phyloP scores from a whole-genome alignment of 768 basidiomycete genomes.

The Pleurotus tuoliensis region DNA sequence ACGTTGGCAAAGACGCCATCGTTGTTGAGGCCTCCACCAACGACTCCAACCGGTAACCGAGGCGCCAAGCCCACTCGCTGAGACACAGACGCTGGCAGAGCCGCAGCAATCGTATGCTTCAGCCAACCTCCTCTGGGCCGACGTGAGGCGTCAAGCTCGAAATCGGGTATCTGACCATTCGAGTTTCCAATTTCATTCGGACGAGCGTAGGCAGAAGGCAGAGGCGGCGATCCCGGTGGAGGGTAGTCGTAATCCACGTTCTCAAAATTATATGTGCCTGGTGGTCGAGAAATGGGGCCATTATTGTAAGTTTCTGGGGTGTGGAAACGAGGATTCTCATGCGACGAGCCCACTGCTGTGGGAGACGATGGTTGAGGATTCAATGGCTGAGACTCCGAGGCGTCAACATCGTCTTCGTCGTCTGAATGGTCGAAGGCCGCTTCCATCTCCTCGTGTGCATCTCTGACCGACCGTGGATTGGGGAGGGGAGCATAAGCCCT shows the following conservation, averaged over 20 bases:
- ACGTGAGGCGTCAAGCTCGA: constrained; percentile 26
- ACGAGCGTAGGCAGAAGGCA: constrained; percentile 55
- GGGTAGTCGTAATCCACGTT: constrained; percentile 75
- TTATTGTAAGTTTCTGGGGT: not conserved
- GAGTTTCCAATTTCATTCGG: constrained; percentile 74
- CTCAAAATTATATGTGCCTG: constrained; percentile 74
- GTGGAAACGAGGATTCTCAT: not conserved
- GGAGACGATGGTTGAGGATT: constrained; percentile 37
- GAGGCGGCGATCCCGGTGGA: constrained; percentile 80
- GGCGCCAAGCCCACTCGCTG: constrained; percentile 42
- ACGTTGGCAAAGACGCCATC: constrained; percentile 96
- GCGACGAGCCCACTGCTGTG: constrained; percentile 13
- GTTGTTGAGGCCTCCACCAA: constrained; percentile 69
- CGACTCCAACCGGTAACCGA: constrained; percentile 33
- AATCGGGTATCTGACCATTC: constrained; percentile 62
- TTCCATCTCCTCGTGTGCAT: constrained; percentile 59
- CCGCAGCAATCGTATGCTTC: constrained; percentile 44
- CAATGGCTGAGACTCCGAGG: constrained; percentile 51
- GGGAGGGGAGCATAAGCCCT: constrained; percentile 69
- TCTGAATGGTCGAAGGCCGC: constrained; percentile 84
- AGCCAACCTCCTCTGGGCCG: constrained; percentile 47
- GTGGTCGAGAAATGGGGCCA: constrained; percentile 20
- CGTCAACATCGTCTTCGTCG: constrained; percentile 52
- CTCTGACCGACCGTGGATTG: constrained; percentile 49
- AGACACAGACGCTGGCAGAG: constrained; percentile 53